Base-by-base conservation (phyloP, 2,329 filamentous ascomycete genomes). In the Verticillium dahliae region DNA sequence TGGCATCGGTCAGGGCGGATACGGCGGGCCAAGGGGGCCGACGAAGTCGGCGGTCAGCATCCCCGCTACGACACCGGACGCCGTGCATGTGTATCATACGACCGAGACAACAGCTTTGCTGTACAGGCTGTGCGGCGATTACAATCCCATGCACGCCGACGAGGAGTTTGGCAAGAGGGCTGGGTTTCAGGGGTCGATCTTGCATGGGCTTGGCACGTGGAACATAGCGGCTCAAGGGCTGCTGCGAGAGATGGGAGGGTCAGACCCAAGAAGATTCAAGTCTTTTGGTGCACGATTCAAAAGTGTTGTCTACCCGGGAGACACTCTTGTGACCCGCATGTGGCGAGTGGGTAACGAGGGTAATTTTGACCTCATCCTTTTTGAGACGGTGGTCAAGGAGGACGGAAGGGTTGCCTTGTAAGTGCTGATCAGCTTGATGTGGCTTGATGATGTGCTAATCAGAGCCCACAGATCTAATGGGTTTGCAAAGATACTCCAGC, bases 141-240 rank as follows among this genome's bases (percentile, higher is more conserved):
- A 80, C 66, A 81, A 81, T 63, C 79, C 80, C 6, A 69, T 80
- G 56, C 78, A 80, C 65, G 78, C 73, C 1, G 75, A 77, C 58
- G 76, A 76, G n/a, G 72, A 69, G 15, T 77, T 77, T 52, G 77
- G 76, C 1, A 68, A 68, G 63, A 70, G 71, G 6, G 76, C 76
- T 9, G 79, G 79, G 14, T 81, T 81, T 65, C 75, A 75, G 41
- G 77, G 77, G 1, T 71, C 73, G 4, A 80, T 81, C 60, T 67
- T 81, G 57, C 79, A 81, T 60, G 78, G 79, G 1, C 67, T 81
- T 35, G 76, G 74, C 9, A 80, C 76, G 15, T 81, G 78, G 77
- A 81, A 81, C 64, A 76, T 78, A 60, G 75, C 74, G 1, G 78
- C 78, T 15, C 76, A 79, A 62, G 75, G 73, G 2, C 59, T 81